Percentiles rank a stretch among this genome's conserved stretches.
Conservation (phyloP, 148 eudicot species). For the Rhododendron vialii region DNA sequence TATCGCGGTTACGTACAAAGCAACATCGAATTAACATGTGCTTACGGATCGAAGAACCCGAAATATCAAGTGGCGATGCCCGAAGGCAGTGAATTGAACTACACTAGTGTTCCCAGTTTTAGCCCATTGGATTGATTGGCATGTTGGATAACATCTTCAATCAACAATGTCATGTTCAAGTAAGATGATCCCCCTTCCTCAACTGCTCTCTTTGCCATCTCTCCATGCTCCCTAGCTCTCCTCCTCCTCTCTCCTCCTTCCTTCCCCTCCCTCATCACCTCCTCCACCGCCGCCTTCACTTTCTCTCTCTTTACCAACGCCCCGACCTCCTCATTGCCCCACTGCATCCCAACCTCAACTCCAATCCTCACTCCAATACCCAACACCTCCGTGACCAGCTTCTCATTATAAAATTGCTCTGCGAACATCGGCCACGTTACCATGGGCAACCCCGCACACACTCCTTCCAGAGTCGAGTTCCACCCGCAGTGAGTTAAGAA, state of each 20-base stretch:
- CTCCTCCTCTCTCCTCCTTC: constrained; percentile 33
- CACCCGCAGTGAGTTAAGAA: constrained; percentile 60
- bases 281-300: constrained; percentile 22
- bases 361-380: constrained; percentile 40
- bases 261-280: constrained; percentile 28
- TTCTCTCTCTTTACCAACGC: constrained; percentile 31
- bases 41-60: no score
- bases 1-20: no score
- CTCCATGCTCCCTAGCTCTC: constrained; percentile 27
- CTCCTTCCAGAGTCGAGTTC: constrained; percentile 51
- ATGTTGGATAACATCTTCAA: constrained; percentile 18
- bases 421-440: constrained; percentile 55
- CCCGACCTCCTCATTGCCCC: constrained; percentile 29
- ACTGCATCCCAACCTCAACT: constrained; percentile 25
- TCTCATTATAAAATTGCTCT: constrained; percentile 58
- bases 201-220: constrained; percentile 31
- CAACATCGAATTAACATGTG: no score
- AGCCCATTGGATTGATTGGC: neutral
- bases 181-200: constrained; percentile 42
- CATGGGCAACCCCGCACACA: constrained; percentile 46
- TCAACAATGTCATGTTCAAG: constrained; percentile 24
- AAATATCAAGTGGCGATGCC: neutral
- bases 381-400: constrained; percentile 36
- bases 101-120: neutral
- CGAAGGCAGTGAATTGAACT: neutral